Evolutionary conservation across 2,329 filamentous ascomycete genomes (phyloP), one percentile per base, ranked within the genome.

Genomic region (Monosporascus sp.): DNA sequence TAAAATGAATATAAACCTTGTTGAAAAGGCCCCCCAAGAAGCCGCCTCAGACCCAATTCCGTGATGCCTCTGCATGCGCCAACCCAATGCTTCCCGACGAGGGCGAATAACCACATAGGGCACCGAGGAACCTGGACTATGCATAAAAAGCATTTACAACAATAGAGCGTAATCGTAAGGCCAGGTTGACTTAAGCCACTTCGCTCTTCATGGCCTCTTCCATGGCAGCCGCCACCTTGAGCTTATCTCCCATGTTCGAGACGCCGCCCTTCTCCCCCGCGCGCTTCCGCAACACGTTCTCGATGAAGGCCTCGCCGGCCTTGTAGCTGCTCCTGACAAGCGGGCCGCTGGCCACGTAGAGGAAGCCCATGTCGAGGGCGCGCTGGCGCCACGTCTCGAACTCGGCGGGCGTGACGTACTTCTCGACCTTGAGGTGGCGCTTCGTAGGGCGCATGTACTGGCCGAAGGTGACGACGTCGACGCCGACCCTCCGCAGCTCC

Each of bases 361-460:
- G 73, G 79, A 99, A 99, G 47, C 94, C 94, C 85, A 97, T 84
- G 57, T 97, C 91, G 46, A 97, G 78, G 39, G 94, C 93, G 49
- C 91, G 84, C 74, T 90, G 83, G 55, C 89, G 83, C 94, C 94
- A 99, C 65, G 88, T 76, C 67, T 97, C 93, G 67, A 99, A 99
- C 57, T 86, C 85, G 56, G 88, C 89, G 1, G 94, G 94, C 0
- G 91, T 93, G 47, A 99, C 83, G 69, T 99, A 99, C 70, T 93
- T 90, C 66, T 96, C 88, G 34, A 99, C 94, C 71, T 96, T 87
- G 83, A 99, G 93, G 71, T 99, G 94, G 45, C 93, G 84, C 79
- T 97, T 99, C 5, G 94, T 99, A 2, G 94, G 94, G 11, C 93
- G 89, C 94, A 99, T 99, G 77, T 99, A 99, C 76, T 99, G 94